These are phyloP conservation scores for Solanum habrochaites DNA, from an alignment of 257 asterid genomes.

Conservation along the genomic window DNA sequence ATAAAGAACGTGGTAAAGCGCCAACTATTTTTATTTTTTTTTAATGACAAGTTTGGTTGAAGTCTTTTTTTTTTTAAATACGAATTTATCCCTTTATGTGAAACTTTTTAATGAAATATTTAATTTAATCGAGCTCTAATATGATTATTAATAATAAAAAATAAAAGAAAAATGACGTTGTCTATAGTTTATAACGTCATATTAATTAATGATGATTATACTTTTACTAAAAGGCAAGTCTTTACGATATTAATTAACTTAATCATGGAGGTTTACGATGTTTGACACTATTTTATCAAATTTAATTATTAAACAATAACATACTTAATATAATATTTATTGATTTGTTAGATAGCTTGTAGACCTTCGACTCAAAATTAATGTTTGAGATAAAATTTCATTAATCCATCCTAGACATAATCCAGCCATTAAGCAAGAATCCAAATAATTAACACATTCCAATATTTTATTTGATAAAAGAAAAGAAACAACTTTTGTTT, in stretches of 20 bases:
- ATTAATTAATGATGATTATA: background rate
- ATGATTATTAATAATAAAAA: too few species aligned
- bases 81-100: rapidly evolving
- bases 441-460: background rate
- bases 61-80: too few species aligned
- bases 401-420: background rate
- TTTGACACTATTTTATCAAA: background rate
- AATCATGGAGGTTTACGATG: background rate
- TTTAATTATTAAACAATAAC: background rate
- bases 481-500: background rate
- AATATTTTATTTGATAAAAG: background rate
- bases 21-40: too few species aligned
- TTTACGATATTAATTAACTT: background rate
- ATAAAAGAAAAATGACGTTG: background rate
- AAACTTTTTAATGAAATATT: too few species aligned
- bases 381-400: background rate
- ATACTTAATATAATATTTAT: too few species aligned
- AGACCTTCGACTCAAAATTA: rapidly evolving
- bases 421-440: background rate
- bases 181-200: background rate
- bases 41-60: too few species aligned
- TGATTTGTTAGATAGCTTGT: background rate
- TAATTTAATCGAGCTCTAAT: too few species aligned
- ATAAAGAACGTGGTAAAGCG: rapidly evolving
- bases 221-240: background rate